Evolutionary conservation across 768 basidiomycete species (phyloP).

Genomic region (Calocybe indica): DNA sequence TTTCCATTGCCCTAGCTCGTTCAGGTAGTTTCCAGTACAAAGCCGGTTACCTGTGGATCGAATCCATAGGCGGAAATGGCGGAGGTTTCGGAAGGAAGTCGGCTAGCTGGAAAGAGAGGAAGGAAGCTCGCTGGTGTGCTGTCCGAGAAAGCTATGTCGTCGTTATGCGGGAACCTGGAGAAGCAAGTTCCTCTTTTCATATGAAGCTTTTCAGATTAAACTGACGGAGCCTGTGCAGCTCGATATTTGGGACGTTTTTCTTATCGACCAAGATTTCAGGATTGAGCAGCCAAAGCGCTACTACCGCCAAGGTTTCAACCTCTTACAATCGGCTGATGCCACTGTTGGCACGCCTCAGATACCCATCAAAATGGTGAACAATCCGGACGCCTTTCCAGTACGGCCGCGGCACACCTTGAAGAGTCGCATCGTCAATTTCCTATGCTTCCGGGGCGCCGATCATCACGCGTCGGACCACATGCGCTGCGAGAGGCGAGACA

Average conservation of each 20-base stretch:
- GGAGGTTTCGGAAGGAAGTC: slow-evolving; percentile 64
- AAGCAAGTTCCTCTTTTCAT: slow-evolving; percentile 38
- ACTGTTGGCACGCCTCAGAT: slow-evolving; percentile 4
- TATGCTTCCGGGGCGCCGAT: too few species aligned
- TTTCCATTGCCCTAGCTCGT: slow-evolving; percentile 75
- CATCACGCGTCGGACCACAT: too few species aligned
- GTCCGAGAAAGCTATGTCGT: slow-evolving; percentile 91
- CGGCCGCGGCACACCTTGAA: too few species aligned
- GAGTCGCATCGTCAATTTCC: too few species aligned
- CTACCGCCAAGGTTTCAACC: slow-evolving; percentile 78
- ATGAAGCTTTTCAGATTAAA: not conserved
- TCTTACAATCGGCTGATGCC: slow-evolving; percentile 38
- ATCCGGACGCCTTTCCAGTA: too few species aligned
- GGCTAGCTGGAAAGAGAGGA: slow-evolving; percentile 49
- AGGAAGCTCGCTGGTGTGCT: slow-evolving; percentile 81
- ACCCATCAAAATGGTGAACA: too few species aligned
- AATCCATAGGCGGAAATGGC: slow-evolving; percentile 44
- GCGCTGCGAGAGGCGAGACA: too few species aligned
- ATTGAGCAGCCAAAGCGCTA: slow-evolving; percentile 89
- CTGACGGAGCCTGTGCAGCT: slow-evolving; percentile 34
- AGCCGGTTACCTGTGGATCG: slow-evolving; percentile 73
- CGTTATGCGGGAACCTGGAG: slow-evolving; percentile 79
- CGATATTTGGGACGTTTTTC: slow-evolving; percentile 90
- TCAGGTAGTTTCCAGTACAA: slow-evolving; percentile 88
- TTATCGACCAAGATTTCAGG: slow-evolving; percentile 82